Conservation (phyloP, 495 filamentous ascomycete species). For the Hypoxylon lenormandii region DNA sequence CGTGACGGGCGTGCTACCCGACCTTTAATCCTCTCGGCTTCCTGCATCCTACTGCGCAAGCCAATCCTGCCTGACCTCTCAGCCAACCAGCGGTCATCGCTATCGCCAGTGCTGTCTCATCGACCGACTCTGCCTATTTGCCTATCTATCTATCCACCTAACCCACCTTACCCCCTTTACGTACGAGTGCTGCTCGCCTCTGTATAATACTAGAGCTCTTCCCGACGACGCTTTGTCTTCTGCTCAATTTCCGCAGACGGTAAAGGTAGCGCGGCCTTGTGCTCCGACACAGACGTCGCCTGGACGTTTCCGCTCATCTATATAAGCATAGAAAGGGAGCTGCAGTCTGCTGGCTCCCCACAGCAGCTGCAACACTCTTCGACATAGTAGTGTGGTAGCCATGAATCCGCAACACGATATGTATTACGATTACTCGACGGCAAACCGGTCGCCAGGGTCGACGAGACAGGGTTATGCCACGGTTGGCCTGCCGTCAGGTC, state of each 20-base stretch:
- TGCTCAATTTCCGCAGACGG: conserved; percentile 16
- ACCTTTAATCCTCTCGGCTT: conserved; percentile 42
- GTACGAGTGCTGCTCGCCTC: conserved; percentile 21
- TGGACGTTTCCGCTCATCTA: conserved; percentile 37
- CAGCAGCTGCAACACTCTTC: conserved; percentile 49
- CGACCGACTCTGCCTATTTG: conserved; percentile 20
- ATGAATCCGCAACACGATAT: conserved; percentile 70
- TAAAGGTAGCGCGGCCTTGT: conserved; percentile 6
- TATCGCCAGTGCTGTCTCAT: conserved; percentile 33
- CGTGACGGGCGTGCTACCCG: conserved; percentile 37
- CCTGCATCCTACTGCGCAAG: conserved; percentile 50
- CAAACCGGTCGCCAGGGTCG: conserved; percentile 59
- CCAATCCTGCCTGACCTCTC: conserved; percentile 50
- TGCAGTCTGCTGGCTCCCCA: conserved; percentile 51
- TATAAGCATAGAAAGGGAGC: conserved; percentile 50
- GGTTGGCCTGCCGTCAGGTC: conserved; percentile 64
- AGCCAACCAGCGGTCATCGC: conserved; percentile 46
- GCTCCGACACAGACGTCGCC: conserved; percentile 12
- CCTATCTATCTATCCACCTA: conserved; percentile 13
- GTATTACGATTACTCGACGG: conserved; percentile 54
- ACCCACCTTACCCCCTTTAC: conserved; percentile 7
- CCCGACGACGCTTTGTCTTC: conserved; percentile 33
- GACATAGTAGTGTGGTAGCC: conserved; percentile 51
- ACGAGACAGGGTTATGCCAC: conserved; percentile 63
- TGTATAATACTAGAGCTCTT: conserved; percentile 16